phyloP scores from a whole-genome alignment of 2,329 filamentous ascomycete genomes.

The Paecilomyces niveus region DNA sequence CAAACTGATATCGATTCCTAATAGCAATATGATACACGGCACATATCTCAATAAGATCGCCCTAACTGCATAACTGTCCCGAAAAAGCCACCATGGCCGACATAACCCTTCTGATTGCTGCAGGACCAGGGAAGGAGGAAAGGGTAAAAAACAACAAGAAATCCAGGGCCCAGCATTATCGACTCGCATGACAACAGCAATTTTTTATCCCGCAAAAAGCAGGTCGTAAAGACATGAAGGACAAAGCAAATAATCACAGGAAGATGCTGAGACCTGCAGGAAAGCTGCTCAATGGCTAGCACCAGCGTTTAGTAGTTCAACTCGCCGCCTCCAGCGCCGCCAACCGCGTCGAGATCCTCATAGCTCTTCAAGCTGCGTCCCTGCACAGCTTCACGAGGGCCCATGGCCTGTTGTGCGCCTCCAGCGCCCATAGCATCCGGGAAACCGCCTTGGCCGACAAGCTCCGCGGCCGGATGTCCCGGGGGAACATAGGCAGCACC shows the following conservation, averaged over 20 bases:
- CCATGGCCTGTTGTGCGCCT: constrained; percentile 64
- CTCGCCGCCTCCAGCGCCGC: constrained; percentile 67
- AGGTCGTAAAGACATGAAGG: background rate
- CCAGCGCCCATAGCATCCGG: constrained; percentile 49
- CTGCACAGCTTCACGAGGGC: constrained; percentile 84
- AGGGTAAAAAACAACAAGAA: background rate
- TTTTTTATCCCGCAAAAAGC: background rate
- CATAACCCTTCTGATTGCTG: background rate
- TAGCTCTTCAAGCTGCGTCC: constrained; percentile 94
- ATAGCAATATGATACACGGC: background rate
- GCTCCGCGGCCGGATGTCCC: constrained; percentile 32
- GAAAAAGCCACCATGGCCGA: background rate
- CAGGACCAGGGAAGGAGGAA: background rate
- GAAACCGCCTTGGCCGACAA: constrained; percentile 39
- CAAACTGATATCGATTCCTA: background rate
- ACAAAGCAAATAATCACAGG: background rate
- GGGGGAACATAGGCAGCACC: constrained; percentile 29
- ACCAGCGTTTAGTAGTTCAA: constrained; percentile 66
- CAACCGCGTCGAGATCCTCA: constrained; percentile 87
- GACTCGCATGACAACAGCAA: background rate
- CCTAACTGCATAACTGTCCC: background rate
- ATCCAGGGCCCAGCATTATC: background rate
- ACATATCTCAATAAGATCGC: background rate
- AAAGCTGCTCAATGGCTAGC: background rate
- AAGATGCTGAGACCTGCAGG: background rate